A percentile compares a stretch with the other conserved stretches of the same genome.
Evolutionary conservation across 23 red algal genomes (phyloP).

Genomic region (Chondrus crispus): DNA sequence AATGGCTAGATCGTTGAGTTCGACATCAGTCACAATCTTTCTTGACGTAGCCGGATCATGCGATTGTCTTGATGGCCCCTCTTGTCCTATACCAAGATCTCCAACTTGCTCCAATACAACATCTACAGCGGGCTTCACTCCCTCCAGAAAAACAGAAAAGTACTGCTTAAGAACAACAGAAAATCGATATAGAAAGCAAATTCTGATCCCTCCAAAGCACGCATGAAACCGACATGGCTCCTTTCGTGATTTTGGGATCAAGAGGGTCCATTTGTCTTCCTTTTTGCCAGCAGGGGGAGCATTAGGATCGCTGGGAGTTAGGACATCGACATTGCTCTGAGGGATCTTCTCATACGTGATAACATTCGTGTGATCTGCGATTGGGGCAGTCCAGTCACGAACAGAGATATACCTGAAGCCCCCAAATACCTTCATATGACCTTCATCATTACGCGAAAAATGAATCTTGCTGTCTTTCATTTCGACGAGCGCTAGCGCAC

Average conservation of each 20-base stretch:
- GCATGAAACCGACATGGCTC: slow-evolving; percentile 18
- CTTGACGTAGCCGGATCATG: not conserved
- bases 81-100: not conserved
- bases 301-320: not conserved
- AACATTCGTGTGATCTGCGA: slow-evolving; percentile 32
- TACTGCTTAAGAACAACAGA: slow-evolving; percentile 50
- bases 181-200: slow-evolving; percentile 42
- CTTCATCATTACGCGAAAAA: not conserved
- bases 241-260: not conserved
- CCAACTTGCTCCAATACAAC: not conserved
- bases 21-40: slow-evolving; percentile 23
- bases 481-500: slow-evolving; percentile 56
- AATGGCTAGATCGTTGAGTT: not conserved
- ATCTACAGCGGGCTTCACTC: slow-evolving; percentile 21
- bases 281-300: not conserved
- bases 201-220: slow-evolving; percentile 54
- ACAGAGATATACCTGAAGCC: slow-evolving; percentile 46
- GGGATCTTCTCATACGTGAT: slow-evolving; percentile 35
- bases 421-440: slow-evolving; percentile 27
- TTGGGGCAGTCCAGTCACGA: slow-evolving; percentile 47
- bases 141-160: slow-evolving; percentile 24
- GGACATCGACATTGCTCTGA: not conserved
- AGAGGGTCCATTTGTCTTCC: slow-evolving; percentile 51
- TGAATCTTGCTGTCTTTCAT: slow-evolving; percentile 52
- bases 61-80: too few species aligned